Percentiles rank a stretch among this genome's conserved stretches.
These are phyloP conservation scores for Polyplosphaeria fusca DNA, from an alignment of 495 filamentous ascomycete genomes.

Conservation along the genomic window DNA sequence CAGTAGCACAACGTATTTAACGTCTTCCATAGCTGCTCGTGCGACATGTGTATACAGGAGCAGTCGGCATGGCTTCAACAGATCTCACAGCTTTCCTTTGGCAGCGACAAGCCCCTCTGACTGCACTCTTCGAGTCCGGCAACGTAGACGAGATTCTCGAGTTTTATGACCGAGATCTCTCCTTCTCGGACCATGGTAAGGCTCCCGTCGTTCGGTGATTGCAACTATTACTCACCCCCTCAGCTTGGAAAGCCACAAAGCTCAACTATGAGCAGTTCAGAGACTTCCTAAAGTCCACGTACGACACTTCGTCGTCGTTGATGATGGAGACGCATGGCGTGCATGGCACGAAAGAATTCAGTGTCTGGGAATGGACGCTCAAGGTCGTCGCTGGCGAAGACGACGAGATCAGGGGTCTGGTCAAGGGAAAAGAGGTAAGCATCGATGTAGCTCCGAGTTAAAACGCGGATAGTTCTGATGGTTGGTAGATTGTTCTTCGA, in stretches of 20 bases:
- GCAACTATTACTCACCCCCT: background rate
- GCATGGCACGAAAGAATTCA: background rate
- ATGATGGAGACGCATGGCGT: conserved; percentile 2
- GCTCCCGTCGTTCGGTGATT: no score
- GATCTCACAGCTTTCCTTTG: background rate
- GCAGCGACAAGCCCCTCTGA: background rate
- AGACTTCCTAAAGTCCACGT: background rate
- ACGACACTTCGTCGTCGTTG: background rate
- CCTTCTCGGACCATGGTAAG: conserved; percentile 14
- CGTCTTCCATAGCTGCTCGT: conserved; percentile 31
- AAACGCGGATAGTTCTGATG: no score
- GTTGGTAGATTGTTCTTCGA: conserved; percentile 1
- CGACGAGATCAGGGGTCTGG: conserved; percentile 1
- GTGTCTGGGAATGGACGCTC: conserved; percentile 5
- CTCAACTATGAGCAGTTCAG: background rate
- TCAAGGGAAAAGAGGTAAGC: conserved; percentile 9
- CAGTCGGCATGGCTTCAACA: no score
- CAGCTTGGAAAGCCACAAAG: conserved; percentile 1
- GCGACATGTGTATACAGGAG: no score
- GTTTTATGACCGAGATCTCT: conserved; percentile 3
- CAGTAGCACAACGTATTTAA: conserved; percentile 38
- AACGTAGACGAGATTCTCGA: background rate
- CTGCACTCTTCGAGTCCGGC: background rate
- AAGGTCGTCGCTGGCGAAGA: background rate
- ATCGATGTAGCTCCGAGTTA: no score